Evolutionary conservation across 1,284 basidiomycete species (phyloP).

Genomic region (Leucoagaricus sp.): DNA sequence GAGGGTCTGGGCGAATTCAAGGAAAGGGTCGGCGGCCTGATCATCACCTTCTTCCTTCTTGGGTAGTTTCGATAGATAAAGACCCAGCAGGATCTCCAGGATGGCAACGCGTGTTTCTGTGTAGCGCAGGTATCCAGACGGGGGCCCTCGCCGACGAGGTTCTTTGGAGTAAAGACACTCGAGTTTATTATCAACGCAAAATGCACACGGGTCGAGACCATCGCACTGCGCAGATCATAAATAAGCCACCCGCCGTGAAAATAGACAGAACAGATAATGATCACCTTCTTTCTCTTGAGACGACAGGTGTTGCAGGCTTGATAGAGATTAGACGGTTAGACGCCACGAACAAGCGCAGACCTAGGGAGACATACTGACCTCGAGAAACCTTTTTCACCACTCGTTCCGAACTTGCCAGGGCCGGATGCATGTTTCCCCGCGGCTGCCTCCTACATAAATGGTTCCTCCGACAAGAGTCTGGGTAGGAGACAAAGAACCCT

Average conservation of each 20-base stretch:
- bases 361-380: constrained; percentile 19
- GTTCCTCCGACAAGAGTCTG: constrained; percentile 10
- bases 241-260: background rate
- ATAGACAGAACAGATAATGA: background rate
- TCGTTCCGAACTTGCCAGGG: constrained; percentile 21
- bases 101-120: constrained; percentile 29
- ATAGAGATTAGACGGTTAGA: constrained; percentile 2
- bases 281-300: constrained; percentile 30
- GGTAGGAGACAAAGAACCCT: background rate
- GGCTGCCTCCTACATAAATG: constrained; percentile 13
- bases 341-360: background rate
- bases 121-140: constrained; percentile 29
- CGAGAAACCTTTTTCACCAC: constrained; percentile 30
- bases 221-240: constrained; percentile 25
- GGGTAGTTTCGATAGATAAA: constrained; percentile 19
- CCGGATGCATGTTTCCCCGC: constrained; percentile 25
- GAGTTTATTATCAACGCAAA: constrained; percentile 28
- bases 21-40: constrained; percentile 17
- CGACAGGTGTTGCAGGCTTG: constrained; percentile 32
- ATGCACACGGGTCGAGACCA: constrained; percentile 30
- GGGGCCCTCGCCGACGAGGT: constrained; percentile 28
- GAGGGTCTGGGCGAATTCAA: constrained; percentile 19
- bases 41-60: constrained; percentile 9
- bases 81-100: constrained; percentile 28
- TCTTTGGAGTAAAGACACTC: constrained; percentile 31